Evolutionary conservation across 192 early-diverging fungal genomes (phyloP).

Genomic region (Linderina pennispora): DNA sequence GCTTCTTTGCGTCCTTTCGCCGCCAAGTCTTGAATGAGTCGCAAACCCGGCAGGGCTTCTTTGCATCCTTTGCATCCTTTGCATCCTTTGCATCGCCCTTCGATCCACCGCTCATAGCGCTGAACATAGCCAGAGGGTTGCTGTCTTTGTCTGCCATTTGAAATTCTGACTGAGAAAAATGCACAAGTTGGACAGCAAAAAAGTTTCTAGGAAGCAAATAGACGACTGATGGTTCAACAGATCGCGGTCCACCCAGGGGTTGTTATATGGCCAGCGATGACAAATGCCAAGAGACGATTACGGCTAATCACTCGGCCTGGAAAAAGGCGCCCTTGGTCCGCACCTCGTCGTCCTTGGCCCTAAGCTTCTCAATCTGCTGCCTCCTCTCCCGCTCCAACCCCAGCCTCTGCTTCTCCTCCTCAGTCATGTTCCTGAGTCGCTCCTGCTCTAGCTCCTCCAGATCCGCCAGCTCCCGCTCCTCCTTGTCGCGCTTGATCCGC

Average conservation of each 20-base stretch:
- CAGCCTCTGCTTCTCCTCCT: constrained; percentile 70
- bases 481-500: constrained; percentile 83
- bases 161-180: too few species aligned
- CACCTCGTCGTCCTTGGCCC: constrained; percentile 71
- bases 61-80: constrained; percentile 30
- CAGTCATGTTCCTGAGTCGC: constrained; percentile 72
- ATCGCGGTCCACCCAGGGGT: too few species aligned
- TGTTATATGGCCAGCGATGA: too few species aligned
- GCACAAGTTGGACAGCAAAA: too few species aligned
- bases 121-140: constrained; percentile 4
- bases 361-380: constrained; percentile 45
- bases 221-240: too few species aligned
- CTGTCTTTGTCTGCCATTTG: constrained; percentile 14
- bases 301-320: too few species aligned
- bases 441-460: constrained; percentile 74
- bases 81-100: too few species aligned
- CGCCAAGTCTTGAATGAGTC: constrained; percentile 70
- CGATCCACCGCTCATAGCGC: too few species aligned
- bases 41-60: constrained; percentile 77
- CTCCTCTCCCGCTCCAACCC: constrained; percentile 61
- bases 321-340: constrained; percentile 85
- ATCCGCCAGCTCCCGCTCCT: constrained; percentile 64
- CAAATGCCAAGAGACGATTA: too few species aligned
- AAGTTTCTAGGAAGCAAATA: too few species aligned
- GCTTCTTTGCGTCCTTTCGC: constrained; percentile 43